Evolutionary conservation across 2,329 filamentous ascomycete genomes (phyloP).

Genomic region (Colletotrichum graminicola): DNA sequence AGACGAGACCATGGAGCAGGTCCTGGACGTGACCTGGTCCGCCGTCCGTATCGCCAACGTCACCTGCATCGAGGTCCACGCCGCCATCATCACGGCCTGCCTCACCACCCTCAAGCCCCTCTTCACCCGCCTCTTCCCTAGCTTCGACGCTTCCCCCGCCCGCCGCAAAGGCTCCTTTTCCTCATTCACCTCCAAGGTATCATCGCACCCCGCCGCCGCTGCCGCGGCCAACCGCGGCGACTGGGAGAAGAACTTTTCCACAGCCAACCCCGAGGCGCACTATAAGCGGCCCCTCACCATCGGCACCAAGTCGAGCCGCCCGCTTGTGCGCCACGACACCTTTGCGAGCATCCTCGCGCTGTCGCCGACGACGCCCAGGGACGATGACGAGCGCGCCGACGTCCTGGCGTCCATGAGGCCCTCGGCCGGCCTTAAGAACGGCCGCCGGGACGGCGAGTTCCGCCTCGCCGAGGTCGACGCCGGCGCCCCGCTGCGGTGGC

Average conservation of each 20-base stretch:
- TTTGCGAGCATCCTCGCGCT: conserved; percentile 14
- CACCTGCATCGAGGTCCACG: conserved; percentile 53
- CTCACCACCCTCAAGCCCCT: conserved; percentile 55
- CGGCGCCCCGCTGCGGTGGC: conserved; percentile 22
- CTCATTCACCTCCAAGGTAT: neutral
- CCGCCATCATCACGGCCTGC: conserved; percentile 53
- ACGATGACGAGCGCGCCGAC: conserved; percentile 16
- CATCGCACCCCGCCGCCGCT: neutral
- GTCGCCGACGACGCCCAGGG: neutral
- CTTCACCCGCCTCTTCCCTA: conserved; percentile 51
- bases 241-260: conserved; percentile 38
- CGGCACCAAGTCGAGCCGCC: conserved; percentile 40
- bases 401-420: conserved; percentile 15
- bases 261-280: conserved; percentile 4
- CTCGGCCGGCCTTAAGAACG: neutral
- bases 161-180: conserved; percentile 4
- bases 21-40: conserved; percentile 47
- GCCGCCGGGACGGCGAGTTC: conserved; percentile 23
- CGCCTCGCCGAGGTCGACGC: conserved; percentile 27
- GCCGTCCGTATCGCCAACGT: conserved; percentile 50
- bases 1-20: conserved; percentile 26
- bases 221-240: conserved; percentile 22
- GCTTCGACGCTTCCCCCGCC: conserved; percentile 14
- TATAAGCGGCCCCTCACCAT: conserved; percentile 43
- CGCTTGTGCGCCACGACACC: conserved; percentile 16